Percentiles rank a stretch among this genome's conserved stretches.
Conservation (phyloP, 768 basidiomycete species). For the Sarcodon aspratus region DNA sequence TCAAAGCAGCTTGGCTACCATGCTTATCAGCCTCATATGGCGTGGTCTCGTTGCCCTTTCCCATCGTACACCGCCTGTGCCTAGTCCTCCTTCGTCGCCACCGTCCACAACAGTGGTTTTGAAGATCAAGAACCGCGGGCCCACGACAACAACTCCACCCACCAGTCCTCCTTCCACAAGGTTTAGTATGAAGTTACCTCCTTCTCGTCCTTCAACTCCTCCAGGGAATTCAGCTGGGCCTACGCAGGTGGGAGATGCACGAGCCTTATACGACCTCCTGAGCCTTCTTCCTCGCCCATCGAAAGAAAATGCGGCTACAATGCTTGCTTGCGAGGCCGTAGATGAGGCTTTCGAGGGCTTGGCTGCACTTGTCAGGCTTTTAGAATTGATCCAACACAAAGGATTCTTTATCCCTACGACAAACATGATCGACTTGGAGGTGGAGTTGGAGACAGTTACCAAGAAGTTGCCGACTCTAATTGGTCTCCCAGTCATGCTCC, state of each 20-base stretch:
- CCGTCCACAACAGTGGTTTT: constrained; percentile 12
- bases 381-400: constrained; percentile 33
- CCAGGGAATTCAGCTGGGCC: constrained; percentile 22
- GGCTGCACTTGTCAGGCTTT: constrained; percentile 39
- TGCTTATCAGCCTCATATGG: constrained; percentile 70
- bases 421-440: constrained; percentile 15
- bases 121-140: constrained; percentile 21
- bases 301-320: constrained; percentile 32
- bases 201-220: constrained; percentile 61
- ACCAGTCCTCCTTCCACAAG: constrained; percentile 43
- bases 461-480: constrained; percentile 65
- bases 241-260: constrained; percentile 44
- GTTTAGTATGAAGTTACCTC: constrained; percentile 54
- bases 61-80: constrained; percentile 34
- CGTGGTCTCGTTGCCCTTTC: constrained; percentile 60
- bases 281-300: constrained; percentile 48
- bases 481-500: constrained; percentile 57
- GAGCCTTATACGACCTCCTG: constrained; percentile 51
- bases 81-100: constrained; percentile 29
- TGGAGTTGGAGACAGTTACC: constrained; percentile 41
- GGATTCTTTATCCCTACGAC: constrained; percentile 4
- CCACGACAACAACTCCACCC: constrained; percentile 34
- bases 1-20: constrained; percentile 53
- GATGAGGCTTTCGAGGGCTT: constrained; percentile 68
- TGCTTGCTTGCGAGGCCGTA: constrained; percentile 68